Conservation (phyloP, 768 basidiomycete species). For the Filobasidium floriforme region DNA sequence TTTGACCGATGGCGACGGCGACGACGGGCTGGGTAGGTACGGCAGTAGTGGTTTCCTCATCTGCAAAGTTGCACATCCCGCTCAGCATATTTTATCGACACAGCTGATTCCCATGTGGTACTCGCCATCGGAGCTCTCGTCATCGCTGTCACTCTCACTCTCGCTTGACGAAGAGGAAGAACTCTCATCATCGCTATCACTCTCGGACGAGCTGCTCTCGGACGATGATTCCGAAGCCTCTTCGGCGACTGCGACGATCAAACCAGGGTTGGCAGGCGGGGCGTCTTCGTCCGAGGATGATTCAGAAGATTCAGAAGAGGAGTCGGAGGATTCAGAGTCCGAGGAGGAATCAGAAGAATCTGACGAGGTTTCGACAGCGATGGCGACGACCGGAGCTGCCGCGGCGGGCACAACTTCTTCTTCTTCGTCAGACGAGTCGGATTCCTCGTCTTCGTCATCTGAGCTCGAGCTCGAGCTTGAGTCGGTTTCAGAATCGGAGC, state of each 20-base stretch:
- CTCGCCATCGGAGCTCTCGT: constrained; percentile 20
- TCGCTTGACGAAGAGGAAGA: constrained; percentile 21
- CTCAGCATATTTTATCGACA: constrained; percentile 26
- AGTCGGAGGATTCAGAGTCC: constrained; percentile 19
- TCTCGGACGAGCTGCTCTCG: background rate
- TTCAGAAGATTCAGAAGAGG: constrained; percentile 7
- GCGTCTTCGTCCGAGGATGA: constrained; percentile 3
- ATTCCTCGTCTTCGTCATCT: constrained; percentile 21
- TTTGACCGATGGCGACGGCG: constrained; percentile 16
- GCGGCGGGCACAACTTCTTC: background rate
- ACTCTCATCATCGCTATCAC: constrained; percentile 10
- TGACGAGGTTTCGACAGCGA: background rate
- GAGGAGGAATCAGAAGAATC: constrained; percentile 17
- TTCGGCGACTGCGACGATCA: background rate
- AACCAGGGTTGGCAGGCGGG: background rate
- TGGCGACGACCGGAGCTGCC: background rate
- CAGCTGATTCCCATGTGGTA: background rate
- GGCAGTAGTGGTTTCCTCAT: constrained; percentile 13
- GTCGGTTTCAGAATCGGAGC: background rate
- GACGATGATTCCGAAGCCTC: background rate
- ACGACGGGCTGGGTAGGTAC: constrained; percentile 1
- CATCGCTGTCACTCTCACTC: constrained; percentile 18
- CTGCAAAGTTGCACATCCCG: constrained; percentile 20
- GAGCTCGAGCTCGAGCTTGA: constrained; percentile 16
- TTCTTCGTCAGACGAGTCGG: background rate